Evolutionary conservation across 2,329 filamentous ascomycete genomes (phyloP), one percentile per base, ranked within the genome.

Genomic region (Leptographium flavum): DNA sequence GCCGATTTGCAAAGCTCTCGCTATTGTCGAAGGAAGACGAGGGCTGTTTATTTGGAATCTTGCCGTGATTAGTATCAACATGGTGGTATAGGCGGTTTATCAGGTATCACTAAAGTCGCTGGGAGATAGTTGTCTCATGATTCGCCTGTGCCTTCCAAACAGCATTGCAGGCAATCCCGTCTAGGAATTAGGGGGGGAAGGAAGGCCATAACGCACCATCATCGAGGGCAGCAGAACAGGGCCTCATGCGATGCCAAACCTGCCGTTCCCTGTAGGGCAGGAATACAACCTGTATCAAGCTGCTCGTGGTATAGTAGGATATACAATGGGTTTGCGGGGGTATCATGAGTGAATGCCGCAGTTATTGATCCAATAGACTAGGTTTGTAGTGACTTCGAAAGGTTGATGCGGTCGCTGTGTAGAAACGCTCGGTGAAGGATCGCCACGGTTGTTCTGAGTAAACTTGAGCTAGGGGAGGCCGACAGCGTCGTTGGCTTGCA

Each of bases 11-110:
- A 62, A 76, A 74, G 61, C 66, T 74, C 57, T 65, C 67, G 60
- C 71, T 69, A 60, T 68, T 64, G 66, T 76, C 68, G 63, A 67
- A 70, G 61, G 68, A 67, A 62, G 71, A 71, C 61, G 74, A 75
- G 66, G 73, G 74, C 74, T 78, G 25, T 23, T 14, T 27, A 22
- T 35, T 22, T 25, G 22, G 30, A 28, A n/a, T 37, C 43, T 25
- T 45, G 39, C 35, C 8, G 39, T 36, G 7, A 31, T 39, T 28
- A 39, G 37, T 15, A 39, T 28, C 37, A 3, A 15, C 4, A 9
- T 19, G 9, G 37, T 5, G 17, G 4, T 3, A 19, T 17, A 13
- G 3, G n/a, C 5, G 11, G 27, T 28, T 8, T 28, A 7, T 28
- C 13, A 7, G 27, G 27, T 11, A 28, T 28, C 8, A 28, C 27